Evolutionary conservation across 768 basidiomycete species (phyloP).

Genomic region (Pulveroboletus sp.): DNA sequence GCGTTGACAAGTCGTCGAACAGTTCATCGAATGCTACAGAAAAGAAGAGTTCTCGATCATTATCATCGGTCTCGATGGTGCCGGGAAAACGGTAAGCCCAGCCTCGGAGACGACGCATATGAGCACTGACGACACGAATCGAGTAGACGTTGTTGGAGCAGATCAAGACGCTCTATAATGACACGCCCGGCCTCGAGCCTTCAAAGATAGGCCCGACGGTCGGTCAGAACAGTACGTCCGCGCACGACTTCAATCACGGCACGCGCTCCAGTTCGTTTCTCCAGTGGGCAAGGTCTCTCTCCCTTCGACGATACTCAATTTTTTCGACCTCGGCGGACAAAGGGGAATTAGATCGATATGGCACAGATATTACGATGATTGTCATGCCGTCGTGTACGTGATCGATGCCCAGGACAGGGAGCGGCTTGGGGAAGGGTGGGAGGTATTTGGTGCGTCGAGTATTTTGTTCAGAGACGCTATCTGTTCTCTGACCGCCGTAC

Average conservation of each 20-base stretch:
- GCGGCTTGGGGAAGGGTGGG: constrained; percentile 91
- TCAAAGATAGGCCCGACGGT: constrained; percentile 96
- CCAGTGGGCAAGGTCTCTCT: constrained; percentile 90
- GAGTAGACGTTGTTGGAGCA: constrained; percentile 80
- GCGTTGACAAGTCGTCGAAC: background rate
- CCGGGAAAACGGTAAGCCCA: constrained; percentile 77
- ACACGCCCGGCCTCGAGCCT: constrained; percentile 79
- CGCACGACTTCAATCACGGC: background rate
- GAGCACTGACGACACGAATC: background rate
- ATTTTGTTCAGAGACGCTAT: too few relatives aligned
- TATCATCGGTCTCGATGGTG: constrained; percentile 89
- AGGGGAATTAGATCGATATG: constrained; percentile 91
- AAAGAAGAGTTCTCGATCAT: constrained; percentile 92
- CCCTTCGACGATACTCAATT: constrained; percentile 90
- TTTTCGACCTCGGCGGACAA: constrained; percentile 97
- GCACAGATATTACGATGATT: constrained; percentile 93
- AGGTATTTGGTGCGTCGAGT: constrained; percentile 80
- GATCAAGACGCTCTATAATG: constrained; percentile 90
- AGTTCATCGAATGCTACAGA: constrained; percentile 35
- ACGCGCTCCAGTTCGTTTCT: background rate
- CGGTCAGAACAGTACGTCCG: constrained; percentile 87
- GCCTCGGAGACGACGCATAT: too few relatives aligned
- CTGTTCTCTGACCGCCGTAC: background rate
- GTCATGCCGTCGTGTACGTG: constrained; percentile 94
- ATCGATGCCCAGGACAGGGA: constrained; percentile 91